Conservation (phyloP, 1,139 yeast genomes). For the Spathaspora sp. region DNA sequence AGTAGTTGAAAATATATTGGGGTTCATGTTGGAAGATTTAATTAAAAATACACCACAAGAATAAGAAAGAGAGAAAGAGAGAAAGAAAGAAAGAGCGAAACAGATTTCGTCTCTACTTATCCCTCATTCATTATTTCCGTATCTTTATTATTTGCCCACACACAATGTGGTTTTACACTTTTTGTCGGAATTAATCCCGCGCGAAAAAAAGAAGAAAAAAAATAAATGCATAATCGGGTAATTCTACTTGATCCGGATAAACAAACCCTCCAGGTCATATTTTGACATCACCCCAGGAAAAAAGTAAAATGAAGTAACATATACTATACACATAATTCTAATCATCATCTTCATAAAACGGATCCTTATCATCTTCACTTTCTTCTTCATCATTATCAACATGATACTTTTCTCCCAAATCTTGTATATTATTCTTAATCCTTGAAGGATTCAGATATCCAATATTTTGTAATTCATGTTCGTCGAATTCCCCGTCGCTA, state of each 20-base stretch:
- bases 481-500: conserved; percentile 3
- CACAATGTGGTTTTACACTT: too few species aligned
- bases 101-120: too few species aligned
- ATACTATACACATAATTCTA: neutral
- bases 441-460: conserved; percentile 13
- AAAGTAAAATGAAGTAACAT: too few species aligned
- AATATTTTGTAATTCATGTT: conserved; percentile 8
- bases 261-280: neutral
- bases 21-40: neutral
- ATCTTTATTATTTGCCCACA: too few species aligned
- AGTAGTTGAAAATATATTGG: conserved; percentile 3
- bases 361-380: conserved; percentile 5
- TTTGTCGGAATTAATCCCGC: too few species aligned
- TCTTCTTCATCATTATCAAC: conserved; percentile 5
- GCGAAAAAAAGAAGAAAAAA: neutral
- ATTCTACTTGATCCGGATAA: neutral
- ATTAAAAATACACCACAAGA: too few species aligned
- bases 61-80: too few species aligned
- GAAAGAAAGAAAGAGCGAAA: too few species aligned
- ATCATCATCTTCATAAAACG: conserved; percentile 6
- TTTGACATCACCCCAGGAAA: neutral
- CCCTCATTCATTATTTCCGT: too few species aligned
- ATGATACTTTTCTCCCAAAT: conserved; percentile 6
- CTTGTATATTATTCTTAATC: conserved; percentile 11
- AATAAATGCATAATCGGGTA: neutral